Evolutionary conservation across 306 rosid species (phyloP), one percentile per base, ranked within the genome.

Genomic region (Hylodesmum podocarpum): DNA sequence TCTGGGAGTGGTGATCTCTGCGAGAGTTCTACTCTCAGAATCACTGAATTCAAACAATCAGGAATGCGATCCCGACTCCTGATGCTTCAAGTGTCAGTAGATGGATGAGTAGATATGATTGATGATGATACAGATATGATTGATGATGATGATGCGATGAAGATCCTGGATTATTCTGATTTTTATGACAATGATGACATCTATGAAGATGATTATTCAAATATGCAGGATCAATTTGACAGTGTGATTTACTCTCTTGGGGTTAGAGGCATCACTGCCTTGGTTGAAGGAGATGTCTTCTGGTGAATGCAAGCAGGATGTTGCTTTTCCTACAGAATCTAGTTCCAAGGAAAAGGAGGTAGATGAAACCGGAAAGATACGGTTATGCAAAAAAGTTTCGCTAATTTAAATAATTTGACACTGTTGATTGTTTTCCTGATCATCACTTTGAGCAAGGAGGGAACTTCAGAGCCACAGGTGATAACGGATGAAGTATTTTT

Each of bases 201-300:
- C 53, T 75, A 25, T 44, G 87, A 81, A 69, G 88, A 89, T 50
- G 75, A 83, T 36, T 87, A 84, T 67, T 25, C 72, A 5, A 71
- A 29, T 21, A 75, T 91, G 88, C 90, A 85, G 82, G 81, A 85
- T 55, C 91, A 91, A 8, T 89, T 91, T 85, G 97, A 91, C 83
- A 85, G 25, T 66, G 97, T 83, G 87, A 86, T 89, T 84, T 86
- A 88, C 63, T 95, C 97, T 70, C 82, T 93, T 27, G 97, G 97
- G 62, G 93, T n/a, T 89, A 67, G 97, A 91, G 82, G 93, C 87
- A 31, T 11, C 91, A 50, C 44, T 91, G 70, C 94, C 97, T 50
- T 91, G 93, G 95, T 84, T 91, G 85, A 84, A 83, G 54, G 88
- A 83, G 44, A 68, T 81, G 14, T 44, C 75, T 66, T 71, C 88